phyloP scores from a whole-genome alignment of 164 flowering plant genomes.

The Dillenia turbinata region DNA sequence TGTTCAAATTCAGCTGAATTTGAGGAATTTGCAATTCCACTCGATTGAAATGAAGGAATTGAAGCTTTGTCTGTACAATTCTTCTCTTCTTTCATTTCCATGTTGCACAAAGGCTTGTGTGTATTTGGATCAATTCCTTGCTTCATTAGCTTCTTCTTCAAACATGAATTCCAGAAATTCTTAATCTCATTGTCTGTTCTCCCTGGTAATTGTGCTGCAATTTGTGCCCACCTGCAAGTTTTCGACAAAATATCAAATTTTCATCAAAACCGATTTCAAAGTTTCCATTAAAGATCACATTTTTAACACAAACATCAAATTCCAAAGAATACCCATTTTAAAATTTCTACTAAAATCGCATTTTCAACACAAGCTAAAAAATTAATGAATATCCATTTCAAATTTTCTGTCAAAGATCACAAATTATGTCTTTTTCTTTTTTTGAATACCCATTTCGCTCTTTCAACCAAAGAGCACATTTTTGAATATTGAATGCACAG shows the following conservation, averaged over 20 bases:
- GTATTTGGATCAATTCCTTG: conserved; percentile 85
- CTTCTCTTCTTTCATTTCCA: conserved; percentile 22
- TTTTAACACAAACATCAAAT: too few species aligned
- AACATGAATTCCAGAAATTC: conserved; percentile 81
- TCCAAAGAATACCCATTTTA: neutral
- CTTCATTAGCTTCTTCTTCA: conserved; percentile 79
- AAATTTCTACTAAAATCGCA: neutral
- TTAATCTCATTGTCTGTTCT: conserved; percentile 94
- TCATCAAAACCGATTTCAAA: neutral
- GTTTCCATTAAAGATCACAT: too few species aligned
- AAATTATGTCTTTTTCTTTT: neutral
- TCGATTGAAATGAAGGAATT: conserved; percentile 10
- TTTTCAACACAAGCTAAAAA: too few species aligned
- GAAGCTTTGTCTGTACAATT: conserved; percentile 9
- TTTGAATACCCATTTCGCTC: too few species aligned
- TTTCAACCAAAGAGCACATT: too few species aligned
- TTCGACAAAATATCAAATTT: neutral
- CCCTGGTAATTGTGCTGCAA: conserved; percentile 83
- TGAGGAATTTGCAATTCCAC: conserved; percentile 8
- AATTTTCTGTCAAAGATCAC: neutral
- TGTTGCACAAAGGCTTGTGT: conserved; percentile 53
- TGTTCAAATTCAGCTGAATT: conserved; percentile 18
- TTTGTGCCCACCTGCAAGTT: conserved; percentile 84
- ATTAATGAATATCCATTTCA: neutral
- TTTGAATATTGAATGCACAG: too few species aligned